Base-by-base conservation (phyloP, 192 early-diverging fungal species). In the Podila epigama region DNA sequence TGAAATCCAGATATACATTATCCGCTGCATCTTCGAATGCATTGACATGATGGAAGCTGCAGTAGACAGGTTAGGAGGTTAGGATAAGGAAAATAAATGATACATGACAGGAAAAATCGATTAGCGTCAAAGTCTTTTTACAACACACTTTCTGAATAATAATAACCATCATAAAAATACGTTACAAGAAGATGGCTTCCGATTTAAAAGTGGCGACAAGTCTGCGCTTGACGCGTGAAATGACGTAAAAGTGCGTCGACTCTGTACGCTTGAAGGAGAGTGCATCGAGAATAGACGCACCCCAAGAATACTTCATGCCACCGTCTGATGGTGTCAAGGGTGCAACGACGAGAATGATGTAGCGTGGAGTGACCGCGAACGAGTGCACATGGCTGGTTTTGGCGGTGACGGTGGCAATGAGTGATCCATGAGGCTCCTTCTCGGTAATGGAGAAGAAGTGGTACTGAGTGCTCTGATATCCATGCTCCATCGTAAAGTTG, bases 371-470 rank as follows among this genome's bases (percentile, higher is more conserved):
- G 27, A 92, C 73, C 0, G 89, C 83, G 81, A 95, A 94, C 37
- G 89, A 91, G 70, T 94, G 92, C 33, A 93, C 83, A 62, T 92
- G 86, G 5, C 88, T 89, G 16, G 90, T 83, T 51, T 88, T 88
- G 27, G 90, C 88, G 8, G 67, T 69, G 9, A 94, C 86, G 18
- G 79, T 82, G 9, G 87, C 89, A 52, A 94, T 85, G 13, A 89
- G 58, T 22, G 82, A 79, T 10, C 92, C 92, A 25, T 85, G 82
- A 12, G 92, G 88, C 32, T 90, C 79, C 18, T 82, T 78, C 48
- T 86, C 84, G 37, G 86, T 85, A 25, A 89, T 75, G 1, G 90
- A 83, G 37, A 92, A 88, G 56, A 93, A 89, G 31, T 85, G 83
- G 70, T 90, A 93, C 34, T 83, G 82, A 1, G 90, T 90, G 5